Percentiles rank a stretch among this genome's conserved stretches.
Evolutionary conservation across 202 grass and related monocot genomes (phyloP).

Genomic region (Saccharum hybrid): DNA sequence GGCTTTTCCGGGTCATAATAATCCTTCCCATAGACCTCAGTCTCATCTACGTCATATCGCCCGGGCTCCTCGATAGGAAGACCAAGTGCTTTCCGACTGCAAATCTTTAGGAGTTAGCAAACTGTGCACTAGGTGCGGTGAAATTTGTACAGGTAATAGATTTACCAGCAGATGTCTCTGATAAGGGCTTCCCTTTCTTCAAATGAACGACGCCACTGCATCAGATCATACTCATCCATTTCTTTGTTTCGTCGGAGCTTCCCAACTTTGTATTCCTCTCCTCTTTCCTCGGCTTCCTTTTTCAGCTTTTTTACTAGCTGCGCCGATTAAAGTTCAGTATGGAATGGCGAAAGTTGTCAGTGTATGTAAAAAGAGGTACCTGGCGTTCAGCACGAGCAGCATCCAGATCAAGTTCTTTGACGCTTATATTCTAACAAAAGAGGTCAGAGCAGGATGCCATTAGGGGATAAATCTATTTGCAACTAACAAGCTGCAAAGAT

Average conservation of each 20-base stretch:
- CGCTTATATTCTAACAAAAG: constrained; percentile 62
- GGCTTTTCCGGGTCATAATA: constrained; percentile 70
- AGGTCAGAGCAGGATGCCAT: constrained; percentile 24
- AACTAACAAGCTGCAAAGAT: constrained; percentile 26
- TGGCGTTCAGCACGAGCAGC: constrained; percentile 81
- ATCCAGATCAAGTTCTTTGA: constrained; percentile 85
- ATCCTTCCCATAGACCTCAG: constrained; percentile 73
- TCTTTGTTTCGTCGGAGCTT: constrained; percentile 73
- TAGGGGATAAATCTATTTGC: constrained; percentile 10
- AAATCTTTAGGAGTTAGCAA: constrained; percentile 26
- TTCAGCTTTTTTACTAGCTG: constrained; percentile 71
- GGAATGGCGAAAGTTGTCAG: background rate
- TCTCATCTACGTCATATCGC: constrained; percentile 67
- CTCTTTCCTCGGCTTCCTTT: constrained; percentile 68
- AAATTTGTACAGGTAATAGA: background rate
- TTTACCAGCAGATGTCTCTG: constrained; percentile 90
- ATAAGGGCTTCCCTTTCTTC: constrained; percentile 91
- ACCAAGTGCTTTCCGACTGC: constrained; percentile 73
- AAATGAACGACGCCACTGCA: constrained; percentile 83
- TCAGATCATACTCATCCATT: constrained; percentile 94
- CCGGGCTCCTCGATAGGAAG: constrained; percentile 85
- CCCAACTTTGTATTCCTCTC: constrained; percentile 66
- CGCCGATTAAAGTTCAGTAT: constrained; percentile 36
- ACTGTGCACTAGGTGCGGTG: background rate
- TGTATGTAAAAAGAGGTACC: constrained; percentile 38